phyloP scores from a whole-genome alignment of 345 rosid genomes.

The Boechera retrofracta region DNA sequence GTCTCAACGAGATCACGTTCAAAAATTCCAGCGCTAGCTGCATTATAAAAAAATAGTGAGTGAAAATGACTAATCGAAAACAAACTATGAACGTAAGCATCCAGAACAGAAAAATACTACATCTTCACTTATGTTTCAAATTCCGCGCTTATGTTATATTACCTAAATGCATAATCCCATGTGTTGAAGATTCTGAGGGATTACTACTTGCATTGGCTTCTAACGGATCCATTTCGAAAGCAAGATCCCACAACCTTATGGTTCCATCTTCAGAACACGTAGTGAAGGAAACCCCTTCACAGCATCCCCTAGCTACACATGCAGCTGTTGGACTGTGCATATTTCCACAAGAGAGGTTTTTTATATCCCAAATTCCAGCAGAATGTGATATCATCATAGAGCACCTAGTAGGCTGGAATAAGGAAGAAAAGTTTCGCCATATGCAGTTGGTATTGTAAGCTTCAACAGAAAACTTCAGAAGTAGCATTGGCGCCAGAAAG shows the following conservation, averaged over 20 bases:
- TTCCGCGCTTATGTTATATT: slow-evolving; percentile 28
- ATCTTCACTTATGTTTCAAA: neutral
- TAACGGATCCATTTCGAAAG: slow-evolving; percentile 50
- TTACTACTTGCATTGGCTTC: slow-evolving; percentile 44
- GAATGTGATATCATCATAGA: slow-evolving; percentile 74
- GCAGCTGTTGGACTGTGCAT: slow-evolving; percentile 71
- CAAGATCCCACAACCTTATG: slow-evolving; percentile 85
- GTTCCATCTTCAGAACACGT: slow-evolving; percentile 91
- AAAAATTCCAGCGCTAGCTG: slow-evolving; percentile 77
- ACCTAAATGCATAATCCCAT: slow-evolving; percentile 58
- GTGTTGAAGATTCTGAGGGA: slow-evolving; percentile 41
- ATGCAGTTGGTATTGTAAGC: slow-evolving; percentile 38
- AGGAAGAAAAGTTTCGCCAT: slow-evolving; percentile 34
- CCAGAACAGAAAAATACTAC: neutral
- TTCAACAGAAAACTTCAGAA: slow-evolving; percentile 34
- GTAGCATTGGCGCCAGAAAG: neutral
- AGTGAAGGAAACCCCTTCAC: slow-evolving; percentile 81
- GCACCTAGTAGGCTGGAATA: slow-evolving; percentile 65
- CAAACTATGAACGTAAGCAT: neutral
- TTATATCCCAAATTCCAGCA: slow-evolving; percentile 81
- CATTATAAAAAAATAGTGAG: slow-evolving; percentile 13
- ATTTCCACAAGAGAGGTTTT: slow-evolving; percentile 81
- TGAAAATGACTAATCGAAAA: slow-evolving; percentile 24
- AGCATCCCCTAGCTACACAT: slow-evolving; percentile 82
- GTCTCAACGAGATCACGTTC: slow-evolving; percentile 65